These are phyloP conservation scores for Lasiodiplodia gonubiensis DNA, from an alignment of 2,329 filamentous ascomycete species.

Conservation along the genomic window DNA sequence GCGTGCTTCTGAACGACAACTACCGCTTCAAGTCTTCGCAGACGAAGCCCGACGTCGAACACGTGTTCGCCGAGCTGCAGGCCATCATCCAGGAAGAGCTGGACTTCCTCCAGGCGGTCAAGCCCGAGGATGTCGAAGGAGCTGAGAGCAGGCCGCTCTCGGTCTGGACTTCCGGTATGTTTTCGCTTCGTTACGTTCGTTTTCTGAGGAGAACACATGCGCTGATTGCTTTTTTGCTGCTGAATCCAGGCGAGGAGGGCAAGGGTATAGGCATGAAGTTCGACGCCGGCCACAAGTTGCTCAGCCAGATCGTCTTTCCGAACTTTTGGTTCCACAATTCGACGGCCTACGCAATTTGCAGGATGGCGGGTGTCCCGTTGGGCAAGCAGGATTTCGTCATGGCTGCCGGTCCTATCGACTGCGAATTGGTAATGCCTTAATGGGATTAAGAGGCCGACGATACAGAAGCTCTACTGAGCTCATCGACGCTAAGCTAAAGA, in stretches of 20 bases:
- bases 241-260: constrained; percentile 43
- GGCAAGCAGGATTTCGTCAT: constrained; percentile 63
- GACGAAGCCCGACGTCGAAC: constrained; percentile 51
- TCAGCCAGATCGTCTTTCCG: constrained; percentile 58
- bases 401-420: background rate
- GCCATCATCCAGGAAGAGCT: constrained; percentile 56
- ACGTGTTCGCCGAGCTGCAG: constrained; percentile 57
- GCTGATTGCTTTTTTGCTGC: background rate
- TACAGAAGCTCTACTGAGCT: too few species aligned
- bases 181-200: too few species aligned
- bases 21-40: constrained; percentile 33
- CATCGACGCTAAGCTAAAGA: too few species aligned
- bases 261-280: constrained; percentile 47
- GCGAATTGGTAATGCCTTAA: background rate
- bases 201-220: background rate
- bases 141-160: background rate
- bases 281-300: constrained; percentile 43
- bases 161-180: background rate
- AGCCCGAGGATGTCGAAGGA: constrained; percentile 50
- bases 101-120: constrained; percentile 52
- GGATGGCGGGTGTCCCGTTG: constrained; percentile 65
- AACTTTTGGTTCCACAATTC: constrained; percentile 70
- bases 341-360: constrained; percentile 65
- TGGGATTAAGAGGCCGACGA: background rate
- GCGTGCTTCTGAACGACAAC: constrained; percentile 46